phyloP scores from a whole-genome alignment of 192 early-diverging fungal genomes.

The Backusella morwellensis region DNA sequence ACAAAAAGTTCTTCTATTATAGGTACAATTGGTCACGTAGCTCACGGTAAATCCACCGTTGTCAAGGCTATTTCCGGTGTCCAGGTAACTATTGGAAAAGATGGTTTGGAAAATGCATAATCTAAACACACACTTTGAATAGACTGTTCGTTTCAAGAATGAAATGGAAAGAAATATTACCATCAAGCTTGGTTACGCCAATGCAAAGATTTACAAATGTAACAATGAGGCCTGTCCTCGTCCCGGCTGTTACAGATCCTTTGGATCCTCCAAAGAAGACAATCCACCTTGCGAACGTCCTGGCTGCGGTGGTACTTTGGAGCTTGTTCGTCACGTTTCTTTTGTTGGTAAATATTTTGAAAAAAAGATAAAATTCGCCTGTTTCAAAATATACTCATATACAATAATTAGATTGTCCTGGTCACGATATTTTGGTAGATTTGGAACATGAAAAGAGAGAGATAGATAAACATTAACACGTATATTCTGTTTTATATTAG shows the following conservation, averaged over 20 bases:
- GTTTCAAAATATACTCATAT: not conserved
- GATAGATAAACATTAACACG: not conserved
- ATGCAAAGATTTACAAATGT: conserved; percentile 99
- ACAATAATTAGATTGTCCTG: conserved; percentile 77
- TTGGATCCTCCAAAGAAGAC: conserved; percentile 78
- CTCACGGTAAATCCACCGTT: conserved; percentile 99
- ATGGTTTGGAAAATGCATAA: not conserved
- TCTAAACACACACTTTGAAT: not conserved
- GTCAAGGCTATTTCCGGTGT: conserved; percentile 99
- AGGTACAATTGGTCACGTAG: conserved; percentile 99
- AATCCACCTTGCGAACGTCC: conserved; percentile 85
- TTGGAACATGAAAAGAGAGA: not conserved
- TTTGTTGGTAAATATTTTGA: conserved; percentile 63
- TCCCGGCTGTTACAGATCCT: conserved; percentile 94
- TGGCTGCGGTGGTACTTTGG: conserved; percentile 84
- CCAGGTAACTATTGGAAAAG: conserved; percentile 44
- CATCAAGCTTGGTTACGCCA: conserved; percentile 99
- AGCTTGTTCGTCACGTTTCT: conserved; percentile 87
- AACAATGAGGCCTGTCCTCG: conserved; percentile 88
- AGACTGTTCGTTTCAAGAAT: conserved; percentile 96
- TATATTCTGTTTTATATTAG: not conserved
- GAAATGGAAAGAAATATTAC: conserved; percentile 99
- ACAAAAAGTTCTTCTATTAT: not conserved
- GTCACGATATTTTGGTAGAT: conserved; percentile 91
- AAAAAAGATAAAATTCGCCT: not conserved